These are phyloP conservation scores for Zopfia rhizophila DNA, from an alignment of 2,329 filamentous ascomycete genomes.

Conservation along the genomic window DNA sequence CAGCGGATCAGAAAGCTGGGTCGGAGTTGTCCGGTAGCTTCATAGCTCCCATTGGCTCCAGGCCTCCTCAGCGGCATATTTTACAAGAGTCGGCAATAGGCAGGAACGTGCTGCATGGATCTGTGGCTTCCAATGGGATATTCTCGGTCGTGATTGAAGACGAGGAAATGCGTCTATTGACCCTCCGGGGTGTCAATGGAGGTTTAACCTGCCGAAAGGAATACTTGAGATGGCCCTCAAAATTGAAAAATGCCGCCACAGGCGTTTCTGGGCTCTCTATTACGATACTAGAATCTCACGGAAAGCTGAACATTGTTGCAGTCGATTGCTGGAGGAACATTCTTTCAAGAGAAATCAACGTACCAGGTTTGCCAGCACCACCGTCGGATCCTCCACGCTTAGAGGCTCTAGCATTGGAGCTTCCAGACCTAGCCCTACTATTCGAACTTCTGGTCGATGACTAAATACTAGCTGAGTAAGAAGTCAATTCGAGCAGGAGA, in stretches of 20 bases:
- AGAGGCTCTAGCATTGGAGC: too few species aligned
- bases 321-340: slow-evolving; percentile 29
- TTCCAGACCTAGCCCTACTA: too few species aligned
- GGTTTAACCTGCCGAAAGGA: slow-evolving; percentile 24
- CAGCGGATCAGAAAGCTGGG: slow-evolving; percentile 29
- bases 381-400: too few species aligned
- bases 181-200: slow-evolving; percentile 20
- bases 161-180: slow-evolving; percentile 22
- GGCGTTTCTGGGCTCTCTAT: slow-evolving; percentile 26
- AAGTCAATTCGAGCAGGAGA: too few species aligned
- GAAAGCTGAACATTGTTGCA: slow-evolving; percentile 28
- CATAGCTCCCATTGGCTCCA: slow-evolving; percentile 23
- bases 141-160: slow-evolving; percentile 29
- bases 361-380: slow-evolving; percentile 26
- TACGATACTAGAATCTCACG: slow-evolving; percentile 20
- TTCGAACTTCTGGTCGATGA: too few species aligned
- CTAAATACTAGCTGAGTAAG: too few species aligned
- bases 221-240: slow-evolving; percentile 14
- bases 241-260: slow-evolving; percentile 13
- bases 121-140: slow-evolving; percentile 24
- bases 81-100: slow-evolving; percentile 16
- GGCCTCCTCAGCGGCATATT: not conserved
- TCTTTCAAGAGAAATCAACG: slow-evolving; percentile 22
- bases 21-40: slow-evolving; percentile 28
- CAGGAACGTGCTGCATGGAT: slow-evolving; percentile 21